phyloP scores from a whole-genome alignment of 768 basidiomycete genomes.

The Mycena leptocephala region DNA sequence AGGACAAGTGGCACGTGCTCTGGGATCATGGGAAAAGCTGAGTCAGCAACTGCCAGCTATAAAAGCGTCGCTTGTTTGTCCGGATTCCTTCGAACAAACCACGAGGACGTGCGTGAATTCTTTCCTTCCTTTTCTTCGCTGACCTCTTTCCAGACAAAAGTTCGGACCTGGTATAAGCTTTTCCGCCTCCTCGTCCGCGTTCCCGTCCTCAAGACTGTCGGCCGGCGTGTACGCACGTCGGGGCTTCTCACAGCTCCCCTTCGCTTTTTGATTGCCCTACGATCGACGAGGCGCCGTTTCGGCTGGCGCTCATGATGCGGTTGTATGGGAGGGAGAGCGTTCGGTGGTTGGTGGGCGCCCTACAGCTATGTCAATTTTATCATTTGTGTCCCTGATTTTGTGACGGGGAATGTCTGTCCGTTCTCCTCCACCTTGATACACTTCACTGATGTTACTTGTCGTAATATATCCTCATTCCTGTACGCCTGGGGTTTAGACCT shows the following conservation, averaged over 20 bases:
- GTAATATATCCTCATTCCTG: too few species aligned
- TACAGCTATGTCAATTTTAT: too few species aligned
- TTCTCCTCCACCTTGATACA: too few species aligned
- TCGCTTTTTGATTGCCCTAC: constrained; percentile 50
- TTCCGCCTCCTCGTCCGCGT: constrained; percentile 95
- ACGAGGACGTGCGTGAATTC: constrained; percentile 69
- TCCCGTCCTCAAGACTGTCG: constrained; percentile 86
- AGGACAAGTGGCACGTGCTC: too few species aligned
- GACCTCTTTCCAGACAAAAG: constrained; percentile 68
- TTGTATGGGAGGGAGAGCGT: constrained; percentile 39
- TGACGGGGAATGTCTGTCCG: too few species aligned
- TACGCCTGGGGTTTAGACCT: too few species aligned
- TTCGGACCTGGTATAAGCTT: constrained; percentile 89
- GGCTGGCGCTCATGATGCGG: constrained; percentile 81
- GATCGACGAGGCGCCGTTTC: constrained; percentile 79
- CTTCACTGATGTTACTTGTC: too few species aligned
- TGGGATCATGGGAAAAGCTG: too few species aligned
- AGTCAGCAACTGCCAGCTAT: too few species aligned
- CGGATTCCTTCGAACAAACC: constrained; percentile 79
- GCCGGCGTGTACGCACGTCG: constrained; percentile 48
- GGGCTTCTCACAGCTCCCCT: constrained; percentile 54
- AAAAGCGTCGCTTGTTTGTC: too few species aligned
- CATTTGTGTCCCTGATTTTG: too few species aligned
- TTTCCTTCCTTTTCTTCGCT: background rate
- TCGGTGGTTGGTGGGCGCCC: constrained; percentile 44